Conservation (phyloP, 2,329 filamentous ascomycete species). For the Ploettnerulaceae sp. region DNA sequence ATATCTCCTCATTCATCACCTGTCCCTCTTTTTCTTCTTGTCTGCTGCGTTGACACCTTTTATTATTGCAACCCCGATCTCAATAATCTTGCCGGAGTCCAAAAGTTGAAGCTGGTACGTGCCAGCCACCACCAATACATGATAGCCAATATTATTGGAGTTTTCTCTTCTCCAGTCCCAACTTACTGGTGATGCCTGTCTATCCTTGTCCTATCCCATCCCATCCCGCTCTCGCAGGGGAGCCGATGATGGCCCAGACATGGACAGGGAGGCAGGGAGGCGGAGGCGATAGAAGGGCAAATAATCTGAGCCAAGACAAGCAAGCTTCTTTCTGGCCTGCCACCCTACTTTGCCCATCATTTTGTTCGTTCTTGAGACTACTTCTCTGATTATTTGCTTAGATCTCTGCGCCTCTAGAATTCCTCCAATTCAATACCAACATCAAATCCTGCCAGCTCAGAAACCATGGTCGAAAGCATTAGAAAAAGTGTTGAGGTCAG, state of each 20-base stretch:
- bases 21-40: conserved; percentile 7
- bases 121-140: neutral
- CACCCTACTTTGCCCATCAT: conserved; percentile 5
- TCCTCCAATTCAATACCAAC: neutral
- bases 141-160: no score
- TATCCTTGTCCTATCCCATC: no score
- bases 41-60: conserved; percentile 18
- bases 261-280: neutral
- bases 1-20: conserved; percentile 1
- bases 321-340: conserved; percentile 4
- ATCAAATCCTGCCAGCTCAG: no score
- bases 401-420: conserved; percentile 6
- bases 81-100: conserved; percentile 12
- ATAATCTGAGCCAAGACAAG: conserved; percentile 16
- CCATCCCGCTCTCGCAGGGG: neutral
- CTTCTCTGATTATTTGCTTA: conserved; percentile 7
- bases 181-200: neutral
- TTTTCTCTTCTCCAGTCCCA: neutral
- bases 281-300: conserved; percentile 5
- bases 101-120: conserved; percentile 1
- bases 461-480: no score
- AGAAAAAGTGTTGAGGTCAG: conserved; percentile 29
- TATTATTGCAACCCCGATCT: no score
- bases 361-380: neutral
- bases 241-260: conserved; percentile 3